Base-by-base conservation (phyloP, 2,329 filamentous ascomycete species). In the Aspergillus piperis region DNA sequence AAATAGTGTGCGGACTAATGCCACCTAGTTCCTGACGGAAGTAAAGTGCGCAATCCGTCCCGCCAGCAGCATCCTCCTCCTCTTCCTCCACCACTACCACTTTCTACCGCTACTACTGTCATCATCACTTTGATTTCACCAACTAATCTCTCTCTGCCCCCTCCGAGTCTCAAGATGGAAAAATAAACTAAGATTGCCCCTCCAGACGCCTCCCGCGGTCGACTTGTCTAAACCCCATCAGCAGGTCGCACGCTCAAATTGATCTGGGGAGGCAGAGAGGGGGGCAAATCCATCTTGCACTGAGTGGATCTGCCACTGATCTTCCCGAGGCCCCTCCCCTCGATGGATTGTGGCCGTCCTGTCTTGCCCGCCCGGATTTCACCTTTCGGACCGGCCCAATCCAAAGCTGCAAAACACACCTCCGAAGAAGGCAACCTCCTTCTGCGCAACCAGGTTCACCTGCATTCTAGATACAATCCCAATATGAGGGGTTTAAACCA, bases 1-100 rank as follows among this genome's bases (percentile, higher is more conserved):
- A 44, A 61, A 61, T 61, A 59, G 59, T 54, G 48, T 54, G 41
- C 27, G 21, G 44, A 54, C 56, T 61, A 57, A 54, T 27, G 48
- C 27, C 41, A 39, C 52, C 57, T 62, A 54, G 51, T 54, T 53
- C 10, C 21, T 42, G 21, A 41, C 36, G 32, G 53, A 32, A 23
- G 52, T 56, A 44, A 52, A 51, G 52, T 54, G 57, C 50, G 36
- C 23, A 8, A 25, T 49, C 55, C 51, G 52, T 54, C 25, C 42
- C 47, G 48, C n/a, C 39, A 47, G 30, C 61, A 51, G 52, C 58
- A 59, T 52, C 53, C 39, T 42, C n/a, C 25, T 27, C 23, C 23
- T 25, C 25, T 7, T 27, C 25, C 25, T 2, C 25, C 7, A 27
- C 25, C 48, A 53, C 21, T 25, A 41, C 51, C 51, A 55, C 58